Conservation (phyloP, 352 stramenopile genomes). For the Globisporangium paroecandrum region DNA sequence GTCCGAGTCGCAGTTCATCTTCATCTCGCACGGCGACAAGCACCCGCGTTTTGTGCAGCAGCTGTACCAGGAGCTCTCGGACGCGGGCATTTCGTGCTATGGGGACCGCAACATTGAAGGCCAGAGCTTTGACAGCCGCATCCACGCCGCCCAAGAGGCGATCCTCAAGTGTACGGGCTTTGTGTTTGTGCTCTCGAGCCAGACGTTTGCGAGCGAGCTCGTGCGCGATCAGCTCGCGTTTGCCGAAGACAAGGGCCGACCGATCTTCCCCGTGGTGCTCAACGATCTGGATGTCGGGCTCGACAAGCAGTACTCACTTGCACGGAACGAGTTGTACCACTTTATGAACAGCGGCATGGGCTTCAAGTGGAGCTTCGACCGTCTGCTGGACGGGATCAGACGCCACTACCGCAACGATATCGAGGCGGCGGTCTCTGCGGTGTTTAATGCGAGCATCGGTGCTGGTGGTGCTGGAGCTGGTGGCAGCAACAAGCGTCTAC, state of each 20-base stretch:
- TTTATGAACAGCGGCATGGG: conserved; percentile 72
- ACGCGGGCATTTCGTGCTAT: conserved; percentile 56
- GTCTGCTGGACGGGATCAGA: conserved; percentile 39
- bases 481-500: neutral
- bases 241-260: conserved; percentile 77
- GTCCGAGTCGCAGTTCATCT: conserved; percentile 54
- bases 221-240: conserved; percentile 81
- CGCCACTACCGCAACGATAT: conserved; percentile 27
- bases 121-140: conserved; percentile 66
- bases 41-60: conserved; percentile 68
- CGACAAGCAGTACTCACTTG: conserved; percentile 80
- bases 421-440: neutral
- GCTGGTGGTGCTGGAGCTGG: neutral
- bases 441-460: neutral
- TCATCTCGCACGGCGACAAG: conserved; percentile 76
- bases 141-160: conserved; percentile 72
- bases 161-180: conserved; percentile 79
- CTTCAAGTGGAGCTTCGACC: conserved; percentile 62
- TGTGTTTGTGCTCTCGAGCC: conserved; percentile 69
- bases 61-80: conserved; percentile 54
- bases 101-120: conserved; percentile 59
- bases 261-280: conserved; percentile 78
- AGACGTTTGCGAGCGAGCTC: conserved; percentile 69
- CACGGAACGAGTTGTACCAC: conserved; percentile 75
- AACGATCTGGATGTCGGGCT: conserved; percentile 72